Evolutionary conservation across 768 basidiomycete species (phyloP), one percentile per base, ranked within the genome.

Genomic region (Amanita thiersii): DNA sequence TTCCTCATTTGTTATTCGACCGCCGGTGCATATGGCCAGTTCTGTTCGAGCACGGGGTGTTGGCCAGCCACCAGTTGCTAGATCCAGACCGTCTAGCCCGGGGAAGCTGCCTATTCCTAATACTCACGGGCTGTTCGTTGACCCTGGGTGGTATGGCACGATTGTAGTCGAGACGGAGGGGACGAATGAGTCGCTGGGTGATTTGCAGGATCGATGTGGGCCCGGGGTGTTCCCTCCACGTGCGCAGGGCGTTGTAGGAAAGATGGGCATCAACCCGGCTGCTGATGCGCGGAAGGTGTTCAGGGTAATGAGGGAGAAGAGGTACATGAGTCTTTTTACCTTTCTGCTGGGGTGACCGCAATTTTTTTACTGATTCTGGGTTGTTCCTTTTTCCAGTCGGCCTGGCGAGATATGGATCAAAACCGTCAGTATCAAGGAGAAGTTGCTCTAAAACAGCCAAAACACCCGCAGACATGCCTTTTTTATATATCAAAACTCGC

Each of bases 101-200:
- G 66, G 33, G 9, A 30, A 68, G 7, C 63, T 75, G 9, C 75
- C 75, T 0, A 76, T 81, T 7, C 80, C 81, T 0, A 71, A 72
- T 3, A 61, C 70, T 0, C 64, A 71, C 2, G 68, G 66, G 12
- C 67, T 79, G 40, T 70, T 69, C 30, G 75, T 90, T 10, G 86
- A 91, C 55, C 62, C 79, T 3, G 80, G 82, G 30, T 92, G 88
- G 88, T 84, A 80, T 51, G 89, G 89, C 2, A 81, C 74, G 0
- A 72, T 92, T 33, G 74, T 91, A 19, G 73, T 92, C 18, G 88
- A 92, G 64, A 79, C 85, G 8, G 86, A 90, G 55, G 87, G 87
- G 28, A 91, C 89, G 31, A 84, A 89, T 55, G 89, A 92, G 53
- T 79, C 83, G 7, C 70, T 89, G 18, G 76, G 73, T 14, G 89